phyloP scores from a whole-genome alignment of 1,284 basidiomycete species.

The Phlebopus sp. region DNA sequence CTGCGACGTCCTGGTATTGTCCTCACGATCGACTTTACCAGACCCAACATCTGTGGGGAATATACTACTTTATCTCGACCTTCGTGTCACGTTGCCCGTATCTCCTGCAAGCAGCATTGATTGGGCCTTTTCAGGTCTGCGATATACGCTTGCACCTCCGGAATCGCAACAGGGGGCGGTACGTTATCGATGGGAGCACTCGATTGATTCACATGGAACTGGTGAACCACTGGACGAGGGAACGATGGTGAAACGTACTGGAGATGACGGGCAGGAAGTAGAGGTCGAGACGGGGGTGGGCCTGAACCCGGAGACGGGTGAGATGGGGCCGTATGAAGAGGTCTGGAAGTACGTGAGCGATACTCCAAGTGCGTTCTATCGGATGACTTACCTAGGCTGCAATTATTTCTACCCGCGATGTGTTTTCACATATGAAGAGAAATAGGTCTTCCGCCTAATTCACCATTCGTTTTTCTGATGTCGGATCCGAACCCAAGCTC shows the following conservation, averaged over 20 bases:
- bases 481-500: conserved; percentile 4
- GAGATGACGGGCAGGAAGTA: conserved; percentile 3
- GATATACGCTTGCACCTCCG: conserved; percentile 5
- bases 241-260: conserved; percentile 4
- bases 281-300: conserved; percentile 16
- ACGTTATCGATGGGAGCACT: conserved; percentile 13
- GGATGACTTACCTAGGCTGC: too few species aligned
- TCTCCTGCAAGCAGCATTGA: conserved; percentile 1
- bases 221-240: conserved; percentile 13
- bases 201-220: conserved; percentile 16
- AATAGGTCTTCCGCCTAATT: conserved; percentile 6
- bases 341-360: conserved; percentile 15
- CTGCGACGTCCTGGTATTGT: conserved; percentile 20
- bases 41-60: conserved; percentile 3
- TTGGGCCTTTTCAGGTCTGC: conserved; percentile 17
- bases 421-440: conserved; percentile 5
- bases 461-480: conserved; percentile 18
- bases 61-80: conserved; percentile 14
- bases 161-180: background rate
- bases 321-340: conserved; percentile 18
- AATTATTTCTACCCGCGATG: too few species aligned
- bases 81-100: conserved; percentile 13
- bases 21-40: conserved; percentile 16
- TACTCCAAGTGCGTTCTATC: too few species aligned
- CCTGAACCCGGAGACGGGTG: conserved; percentile 13